Conservation (phyloP, 2,329 filamentous ascomycete genomes). For the Talaromyces sp. region DNA sequence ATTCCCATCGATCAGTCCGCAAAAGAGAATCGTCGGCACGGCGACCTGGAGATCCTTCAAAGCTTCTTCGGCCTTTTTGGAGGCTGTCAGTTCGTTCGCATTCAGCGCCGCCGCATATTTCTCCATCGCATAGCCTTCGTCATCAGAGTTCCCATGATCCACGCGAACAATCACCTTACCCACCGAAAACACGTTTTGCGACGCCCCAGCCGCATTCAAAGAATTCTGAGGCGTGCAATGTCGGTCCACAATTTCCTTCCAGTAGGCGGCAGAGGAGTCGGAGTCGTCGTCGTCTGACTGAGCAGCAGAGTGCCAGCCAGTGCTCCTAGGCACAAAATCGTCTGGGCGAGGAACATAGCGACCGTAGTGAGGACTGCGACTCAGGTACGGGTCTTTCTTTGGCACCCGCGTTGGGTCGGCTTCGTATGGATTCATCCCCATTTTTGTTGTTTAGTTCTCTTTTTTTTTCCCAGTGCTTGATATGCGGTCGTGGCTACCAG, state of each 20-base stretch:
- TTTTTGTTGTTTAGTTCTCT: neutral
- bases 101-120: slow-evolving; percentile 27
- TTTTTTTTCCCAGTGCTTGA: neutral
- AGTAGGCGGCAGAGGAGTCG: slow-evolving; percentile 23
- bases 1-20: slow-evolving; percentile 32
- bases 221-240: slow-evolving; percentile 29
- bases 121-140: slow-evolving; percentile 22
- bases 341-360: slow-evolving; percentile 28
- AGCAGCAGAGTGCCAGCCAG: slow-evolving; percentile 27
- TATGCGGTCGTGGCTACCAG: neutral
- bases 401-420: slow-evolving; percentile 27
- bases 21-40: slow-evolving; percentile 35
- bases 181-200: slow-evolving; percentile 29
- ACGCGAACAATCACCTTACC: slow-evolving; percentile 35
- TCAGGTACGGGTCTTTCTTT: slow-evolving; percentile 29
- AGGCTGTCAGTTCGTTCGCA: slow-evolving; percentile 33
- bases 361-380: slow-evolving; percentile 28
- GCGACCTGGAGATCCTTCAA: slow-evolving; percentile 29
- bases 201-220: slow-evolving; percentile 23
- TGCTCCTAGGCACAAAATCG: slow-evolving; percentile 33
- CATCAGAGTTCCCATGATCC: slow-evolving; percentile 22
- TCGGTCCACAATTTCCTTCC: slow-evolving; percentile 29
- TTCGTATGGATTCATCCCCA: slow-evolving; percentile 29
- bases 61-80: slow-evolving; percentile 29
- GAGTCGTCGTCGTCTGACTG: slow-evolving; percentile 18